Evolutionary conservation across 805 yeast genomes (phyloP), one percentile per base, ranked within the genome.

Genomic region (Schwanniomyces vanrijiae): DNA sequence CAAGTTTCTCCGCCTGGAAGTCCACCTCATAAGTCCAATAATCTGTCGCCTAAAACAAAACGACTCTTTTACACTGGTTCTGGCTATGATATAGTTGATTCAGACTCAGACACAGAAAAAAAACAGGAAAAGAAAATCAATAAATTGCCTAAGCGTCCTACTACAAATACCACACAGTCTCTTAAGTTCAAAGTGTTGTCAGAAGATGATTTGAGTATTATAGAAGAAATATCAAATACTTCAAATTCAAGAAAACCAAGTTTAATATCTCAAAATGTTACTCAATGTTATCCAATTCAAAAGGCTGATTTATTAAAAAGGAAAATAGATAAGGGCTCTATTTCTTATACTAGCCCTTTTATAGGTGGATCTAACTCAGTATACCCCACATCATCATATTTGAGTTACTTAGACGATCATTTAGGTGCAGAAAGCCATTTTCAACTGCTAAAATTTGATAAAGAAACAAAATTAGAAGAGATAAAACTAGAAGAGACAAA

Each of bases 131-230:
- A 59, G 42, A 49, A 58, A 14, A 11, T 5, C 7, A 9, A 31
- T 16, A 31, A 31, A 16, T 31, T 31, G 19, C 35, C 35, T 14
- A 31, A 31, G 16, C 19, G 35, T 5, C 35, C 35, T 4, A 14
- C 35, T 2, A 16, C 9, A 4, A 31, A 14, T 31, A 16, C 5
- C 19, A 14, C 16, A 19, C 19, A 31, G 7, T 56, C 52, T 1
- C 44, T 55, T 14, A 58, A 54, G 37, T 49, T 59, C 9, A 55
- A 55, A 16, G 25, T 52, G 1, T 44, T 60, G 43, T 60, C 65
- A 1, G 57, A 52, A 14, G 76, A 72, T 50, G 75, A 65, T 39
- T 62, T 73, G 43, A 73, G 78, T 52, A 64, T 72, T 37, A 73
- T 73, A 16, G 76, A 73, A 51, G 78, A 73, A 46, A 65, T 58